These are phyloP conservation scores for Mycena floridula DNA, from an alignment of 768 basidiomycete genomes.

Conservation along the genomic window DNA sequence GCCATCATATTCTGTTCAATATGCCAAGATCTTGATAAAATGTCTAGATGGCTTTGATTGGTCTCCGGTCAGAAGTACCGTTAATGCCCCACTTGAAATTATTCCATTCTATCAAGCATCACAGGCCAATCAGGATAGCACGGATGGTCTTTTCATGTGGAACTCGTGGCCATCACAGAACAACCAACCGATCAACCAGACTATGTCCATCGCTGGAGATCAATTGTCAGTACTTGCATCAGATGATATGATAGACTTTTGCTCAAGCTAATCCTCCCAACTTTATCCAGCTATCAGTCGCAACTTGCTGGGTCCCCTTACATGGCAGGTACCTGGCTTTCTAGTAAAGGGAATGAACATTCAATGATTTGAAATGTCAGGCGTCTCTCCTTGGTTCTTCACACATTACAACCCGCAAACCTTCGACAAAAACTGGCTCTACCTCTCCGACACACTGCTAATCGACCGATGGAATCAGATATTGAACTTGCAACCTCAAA, in stretches of 20 bases:
- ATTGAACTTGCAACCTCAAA: constrained; percentile 17
- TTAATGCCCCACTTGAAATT: not conserved
- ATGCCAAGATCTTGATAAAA: not conserved
- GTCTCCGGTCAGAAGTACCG: not conserved
- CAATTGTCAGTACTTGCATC: not conserved
- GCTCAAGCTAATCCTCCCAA: not conserved
- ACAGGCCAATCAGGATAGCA: not conserved
- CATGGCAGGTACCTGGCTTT: no score
- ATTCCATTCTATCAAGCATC: not conserved
- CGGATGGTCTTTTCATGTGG: not conserved
- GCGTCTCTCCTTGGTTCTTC: constrained; percentile 72
- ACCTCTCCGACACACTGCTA: not conserved
- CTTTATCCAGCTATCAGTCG: no score
- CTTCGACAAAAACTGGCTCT: constrained; percentile 63
- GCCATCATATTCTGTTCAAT: not conserved
- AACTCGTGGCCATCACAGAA: not conserved
- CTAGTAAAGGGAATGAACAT: no score
- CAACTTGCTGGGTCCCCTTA: not conserved
- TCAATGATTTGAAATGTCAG: no score
- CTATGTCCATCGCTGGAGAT: not conserved
- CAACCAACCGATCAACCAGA: not conserved
- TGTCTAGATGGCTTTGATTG: not conserved
- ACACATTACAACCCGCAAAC: constrained; percentile 64
- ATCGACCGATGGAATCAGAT: constrained; percentile 1
- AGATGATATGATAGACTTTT: not conserved